Evolutionary conservation across 805 yeast species (phyloP).

Genomic region (Candida bentonensis): DNA sequence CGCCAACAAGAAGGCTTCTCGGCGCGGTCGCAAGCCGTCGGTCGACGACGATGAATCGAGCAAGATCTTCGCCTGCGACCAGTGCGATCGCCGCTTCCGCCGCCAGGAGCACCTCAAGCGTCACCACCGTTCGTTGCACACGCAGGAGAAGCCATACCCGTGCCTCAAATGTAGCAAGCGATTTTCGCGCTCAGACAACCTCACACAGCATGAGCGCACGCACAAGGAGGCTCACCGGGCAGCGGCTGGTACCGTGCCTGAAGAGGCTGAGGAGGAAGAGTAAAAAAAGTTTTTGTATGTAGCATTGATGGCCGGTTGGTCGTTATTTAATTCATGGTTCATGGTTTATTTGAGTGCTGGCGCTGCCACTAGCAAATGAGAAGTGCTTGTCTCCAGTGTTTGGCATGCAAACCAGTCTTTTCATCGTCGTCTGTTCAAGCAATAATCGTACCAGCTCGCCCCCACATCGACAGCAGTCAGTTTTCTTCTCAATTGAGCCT

Average conservation of each 20-base stretch:
- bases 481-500: no score
- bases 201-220: constrained; percentile 21
- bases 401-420: no score
- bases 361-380: neutral
- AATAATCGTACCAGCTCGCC: no score
- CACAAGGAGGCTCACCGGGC: constrained; percentile 10
- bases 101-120: constrained; percentile 68
- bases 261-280: constrained; percentile 3
- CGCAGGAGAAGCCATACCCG: constrained; percentile 40
- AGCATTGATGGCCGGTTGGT: neutral
- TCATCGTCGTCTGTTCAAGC: no score
- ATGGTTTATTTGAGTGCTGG: neutral
- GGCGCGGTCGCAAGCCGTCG: constrained; percentile 55
- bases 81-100: constrained; percentile 51
- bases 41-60: constrained; percentile 28
- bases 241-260: constrained; percentile 4
- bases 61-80: constrained; percentile 49
- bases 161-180: constrained; percentile 20
- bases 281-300: no score
- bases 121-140: constrained; percentile 60
- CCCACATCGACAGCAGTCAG: no score
- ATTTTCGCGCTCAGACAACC: constrained; percentile 22
- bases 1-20: neutral
- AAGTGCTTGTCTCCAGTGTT: no score
- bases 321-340: neutral